phyloP scores from a whole-genome alignment of 371 early-diverging fungal species.

The Mucor saturninus region DNA sequence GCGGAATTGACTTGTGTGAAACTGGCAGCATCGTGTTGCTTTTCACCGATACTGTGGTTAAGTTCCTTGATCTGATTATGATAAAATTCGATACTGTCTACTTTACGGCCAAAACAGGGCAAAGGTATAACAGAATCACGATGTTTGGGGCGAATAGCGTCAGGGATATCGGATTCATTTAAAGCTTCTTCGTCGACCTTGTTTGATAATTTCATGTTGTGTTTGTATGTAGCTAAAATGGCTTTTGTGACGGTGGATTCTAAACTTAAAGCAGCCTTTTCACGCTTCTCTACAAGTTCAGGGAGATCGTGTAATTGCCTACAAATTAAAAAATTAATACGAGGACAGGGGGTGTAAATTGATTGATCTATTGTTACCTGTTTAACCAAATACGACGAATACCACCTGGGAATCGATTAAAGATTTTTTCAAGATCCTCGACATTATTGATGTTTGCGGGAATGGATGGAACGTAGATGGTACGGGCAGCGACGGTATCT shows the following conservation, averaged over 20 bases:
- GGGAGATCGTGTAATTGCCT: constrained; percentile 58
- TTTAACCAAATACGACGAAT: constrained; percentile 73
- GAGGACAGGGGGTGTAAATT: neutral
- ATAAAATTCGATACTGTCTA: constrained; percentile 70
- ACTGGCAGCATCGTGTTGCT: constrained; percentile 29
- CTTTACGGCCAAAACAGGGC: constrained; percentile 64
- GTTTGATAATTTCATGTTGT: constrained; percentile 32
- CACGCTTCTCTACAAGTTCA: constrained; percentile 62
- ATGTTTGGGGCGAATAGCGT: constrained; percentile 65
- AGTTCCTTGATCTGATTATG: constrained; percentile 56
- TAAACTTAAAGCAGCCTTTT: constrained; percentile 51
- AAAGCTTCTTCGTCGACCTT: constrained; percentile 18
- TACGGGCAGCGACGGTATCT: constrained; percentile 66
- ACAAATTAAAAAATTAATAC: constrained; percentile 1
- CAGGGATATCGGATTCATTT: constrained; percentile 35
- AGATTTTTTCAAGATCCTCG: constrained; percentile 54
- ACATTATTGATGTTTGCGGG: constrained; percentile 56
- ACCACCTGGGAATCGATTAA: constrained; percentile 76
- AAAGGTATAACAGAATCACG: constrained; percentile 54
- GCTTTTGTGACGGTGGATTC: constrained; percentile 59
- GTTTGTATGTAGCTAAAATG: constrained; percentile 52
- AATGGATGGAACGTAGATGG: constrained; percentile 68
- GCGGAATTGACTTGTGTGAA: constrained; percentile 62
- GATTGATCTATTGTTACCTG: constrained; percentile 39
- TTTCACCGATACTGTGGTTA: constrained; percentile 57